These are phyloP conservation scores for Russula ochroleuca DNA, from an alignment of 768 basidiomycete genomes.

Conservation along the genomic window DNA sequence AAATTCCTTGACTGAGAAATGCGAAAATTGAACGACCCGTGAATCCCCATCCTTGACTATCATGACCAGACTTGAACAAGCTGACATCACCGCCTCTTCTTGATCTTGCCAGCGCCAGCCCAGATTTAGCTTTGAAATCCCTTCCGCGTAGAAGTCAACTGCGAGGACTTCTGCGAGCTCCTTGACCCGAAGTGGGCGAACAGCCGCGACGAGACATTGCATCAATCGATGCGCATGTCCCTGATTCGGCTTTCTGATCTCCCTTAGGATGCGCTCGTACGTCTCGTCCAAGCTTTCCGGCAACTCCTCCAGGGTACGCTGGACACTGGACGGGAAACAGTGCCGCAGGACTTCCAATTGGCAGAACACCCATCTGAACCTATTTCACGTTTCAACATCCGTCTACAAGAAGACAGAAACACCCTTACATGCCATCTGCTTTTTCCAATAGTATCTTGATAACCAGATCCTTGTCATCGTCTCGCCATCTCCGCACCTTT, in stretches of 20 bases:
- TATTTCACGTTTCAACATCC: background rate
- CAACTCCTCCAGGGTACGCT: background rate
- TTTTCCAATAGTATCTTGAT: background rate
- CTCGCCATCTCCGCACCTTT: background rate
- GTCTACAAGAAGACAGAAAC: too few species aligned
- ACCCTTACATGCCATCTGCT: background rate
- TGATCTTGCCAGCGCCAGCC: constrained; percentile 3
- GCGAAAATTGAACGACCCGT: constrained; percentile 4
- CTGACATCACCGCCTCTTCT: background rate
- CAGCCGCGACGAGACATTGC: constrained; percentile 2
- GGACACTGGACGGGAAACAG: background rate
- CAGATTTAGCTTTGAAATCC: background rate
- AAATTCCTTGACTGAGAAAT: constrained; percentile 9
- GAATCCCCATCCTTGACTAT: background rate
- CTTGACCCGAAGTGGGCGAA: constrained; percentile 1
- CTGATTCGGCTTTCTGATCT: constrained; percentile 1
- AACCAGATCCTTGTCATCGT: background rate
- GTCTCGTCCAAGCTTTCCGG: constrained; percentile 1
- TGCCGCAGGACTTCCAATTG: background rate
- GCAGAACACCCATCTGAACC: background rate
- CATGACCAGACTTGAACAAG: constrained; percentile 2
- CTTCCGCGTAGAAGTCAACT: background rate
- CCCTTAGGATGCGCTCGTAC: constrained; percentile 7
- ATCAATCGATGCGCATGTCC: constrained; percentile 6
- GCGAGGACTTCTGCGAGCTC: constrained; percentile 1